These are phyloP conservation scores for Avena insularis DNA, from an alignment of 176 grass and related monocot species.

Conservation along the genomic window DNA sequence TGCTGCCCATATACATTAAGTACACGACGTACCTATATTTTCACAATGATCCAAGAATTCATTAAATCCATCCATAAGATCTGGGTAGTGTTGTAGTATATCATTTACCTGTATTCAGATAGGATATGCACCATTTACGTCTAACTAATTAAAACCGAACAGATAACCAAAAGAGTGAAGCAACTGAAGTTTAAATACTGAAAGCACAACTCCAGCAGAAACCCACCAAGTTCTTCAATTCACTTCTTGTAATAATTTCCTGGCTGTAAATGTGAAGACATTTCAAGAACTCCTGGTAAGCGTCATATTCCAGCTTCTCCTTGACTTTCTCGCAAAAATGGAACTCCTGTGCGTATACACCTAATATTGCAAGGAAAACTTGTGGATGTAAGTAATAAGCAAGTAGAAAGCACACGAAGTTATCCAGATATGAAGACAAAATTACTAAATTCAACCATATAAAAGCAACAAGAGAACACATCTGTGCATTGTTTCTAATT, in stretches of 20 bases:
- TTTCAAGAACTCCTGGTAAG: constrained; percentile 99
- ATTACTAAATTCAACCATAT: constrained; percentile 19
- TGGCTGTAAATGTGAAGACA: constrained; percentile 99
- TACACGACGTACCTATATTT: constrained; percentile 63
- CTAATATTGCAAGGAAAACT: constrained; percentile 55
- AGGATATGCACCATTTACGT: constrained; percentile 15
- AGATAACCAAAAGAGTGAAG: neutral
- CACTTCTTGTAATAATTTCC: constrained; percentile 91
- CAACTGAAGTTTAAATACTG: neutral
- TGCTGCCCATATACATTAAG: neutral
- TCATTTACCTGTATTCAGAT: constrained; percentile 63
- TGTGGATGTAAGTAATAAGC: constrained; percentile 17
- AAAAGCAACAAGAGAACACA: constrained; percentile 18
- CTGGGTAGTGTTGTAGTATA: constrained; percentile 83
- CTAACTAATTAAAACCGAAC: constrained; percentile 13
- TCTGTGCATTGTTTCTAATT: constrained; percentile 30
- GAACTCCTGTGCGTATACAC: constrained; percentile 83
- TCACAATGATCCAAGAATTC: constrained; percentile 89
- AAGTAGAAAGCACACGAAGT: constrained; percentile 24
- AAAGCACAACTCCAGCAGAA: constrained; percentile 33
- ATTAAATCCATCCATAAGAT: constrained; percentile 96
- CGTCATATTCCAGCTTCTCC: constrained; percentile 93
- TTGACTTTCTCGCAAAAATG: constrained; percentile 95
- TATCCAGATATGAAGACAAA: neutral
- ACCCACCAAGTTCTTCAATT: constrained; percentile 95